Evolutionary conservation across 352 stramenopile genomes (phyloP), one percentile per base, ranked within the genome.

Genomic region (Globisporangium echinulatum): DNA sequence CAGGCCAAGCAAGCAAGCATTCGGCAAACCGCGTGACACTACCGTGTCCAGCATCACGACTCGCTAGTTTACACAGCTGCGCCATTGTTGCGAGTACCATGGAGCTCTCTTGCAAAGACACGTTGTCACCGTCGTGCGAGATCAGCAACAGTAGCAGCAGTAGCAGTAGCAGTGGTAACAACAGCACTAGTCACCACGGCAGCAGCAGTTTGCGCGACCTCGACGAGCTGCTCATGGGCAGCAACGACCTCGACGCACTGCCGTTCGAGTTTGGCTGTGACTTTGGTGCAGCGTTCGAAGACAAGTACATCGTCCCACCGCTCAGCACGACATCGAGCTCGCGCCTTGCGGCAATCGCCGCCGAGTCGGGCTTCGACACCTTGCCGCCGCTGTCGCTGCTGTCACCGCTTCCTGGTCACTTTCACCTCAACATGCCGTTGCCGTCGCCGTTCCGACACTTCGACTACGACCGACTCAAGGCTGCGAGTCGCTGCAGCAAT

Each of bases 181-280:
- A 25, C 33, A 62, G 39, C 10, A 37, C 49, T 9, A 56, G 15
- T 15, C 39, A 52, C 25, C 25, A 33, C 25, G 25, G 25, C 14
- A 58, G 36, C 51, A 63, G 37, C 53, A 57, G 52, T 25, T 62
- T 73, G 37, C 64, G 70, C 13, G 70, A 73, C 46, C 62, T 78
- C 15, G 70, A 78, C 46, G 70, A 78, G 50, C 50, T 78, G 14
- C 55, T 78, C 51, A 62, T 78, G 54, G 62, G 68, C 14, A 49
- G 61, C 17, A 65, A 60, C 15, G 61, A 72, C 17, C 59, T 75
- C 11, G 67, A 75, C 40, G 54, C 68, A 37, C 66, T 78, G 33
- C 67, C 67, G 46, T 75, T 78, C 50, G 70, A 78, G 56, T 71
- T 78, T 56, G 60, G 67, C 11, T 78, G 70, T 33, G 70, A 78